These are phyloP conservation scores for Yamadazyma membranifaciens DNA, from an alignment of 1,139 yeast species.

Conservation along the genomic window DNA sequence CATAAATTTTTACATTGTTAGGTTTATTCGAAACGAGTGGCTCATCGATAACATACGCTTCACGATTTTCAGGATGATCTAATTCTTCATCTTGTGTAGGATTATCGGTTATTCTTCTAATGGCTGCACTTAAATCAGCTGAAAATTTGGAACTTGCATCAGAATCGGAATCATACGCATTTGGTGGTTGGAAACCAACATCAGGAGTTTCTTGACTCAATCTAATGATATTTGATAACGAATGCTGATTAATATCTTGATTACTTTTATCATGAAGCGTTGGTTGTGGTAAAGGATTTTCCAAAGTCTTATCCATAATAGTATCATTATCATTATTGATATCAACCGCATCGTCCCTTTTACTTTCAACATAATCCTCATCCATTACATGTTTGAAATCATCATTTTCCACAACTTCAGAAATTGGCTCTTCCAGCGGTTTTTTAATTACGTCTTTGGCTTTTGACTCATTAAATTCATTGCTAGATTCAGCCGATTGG, in stretches of 20 bases:
- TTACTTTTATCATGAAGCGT: background rate
- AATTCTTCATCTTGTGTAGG: background rate
- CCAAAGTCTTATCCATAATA: background rate
- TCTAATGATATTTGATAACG: slow-evolving; percentile 14
- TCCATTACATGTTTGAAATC: background rate
- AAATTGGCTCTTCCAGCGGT: background rate
- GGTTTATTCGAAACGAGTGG: background rate
- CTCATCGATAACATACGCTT: background rate
- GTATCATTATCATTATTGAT: slow-evolving; percentile 2
- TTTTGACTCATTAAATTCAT: background rate
- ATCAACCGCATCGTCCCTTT: background rate
- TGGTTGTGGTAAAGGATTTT: background rate
- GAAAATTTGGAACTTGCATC: slow-evolving; percentile 16
- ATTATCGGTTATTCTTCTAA: slow-evolving; percentile 14
- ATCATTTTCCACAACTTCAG: background rate
- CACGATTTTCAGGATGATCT: background rate
- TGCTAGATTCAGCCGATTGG: background rate
- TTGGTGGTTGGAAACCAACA: slow-evolving; percentile 13
- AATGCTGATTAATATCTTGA: slow-evolving; percentile 2
- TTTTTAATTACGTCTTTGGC: background rate
- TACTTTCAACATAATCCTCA: background rate
- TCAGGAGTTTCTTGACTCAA: slow-evolving; percentile 1
- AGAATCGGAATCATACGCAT: slow-evolving; percentile 11
- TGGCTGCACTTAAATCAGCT: slow-evolving; percentile 17
- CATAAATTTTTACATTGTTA: background rate